phyloP scores from a whole-genome alignment of 1,284 basidiomycete genomes.

The Golubevia pallescens region DNA sequence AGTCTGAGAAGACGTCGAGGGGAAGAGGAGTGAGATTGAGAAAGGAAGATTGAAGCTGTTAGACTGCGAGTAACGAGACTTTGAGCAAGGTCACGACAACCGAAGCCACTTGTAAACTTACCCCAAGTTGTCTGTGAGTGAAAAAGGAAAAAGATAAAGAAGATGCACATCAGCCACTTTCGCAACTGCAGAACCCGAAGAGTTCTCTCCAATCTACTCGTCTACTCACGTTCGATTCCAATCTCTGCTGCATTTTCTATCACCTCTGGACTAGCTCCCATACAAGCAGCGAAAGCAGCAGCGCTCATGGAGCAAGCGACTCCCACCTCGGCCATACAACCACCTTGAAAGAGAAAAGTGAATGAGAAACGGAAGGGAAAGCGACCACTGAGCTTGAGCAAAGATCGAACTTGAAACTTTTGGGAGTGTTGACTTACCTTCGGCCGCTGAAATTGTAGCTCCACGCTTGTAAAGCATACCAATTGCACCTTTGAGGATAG shows the following conservation, averaged over 20 bases:
- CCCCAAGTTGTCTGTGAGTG: neutral
- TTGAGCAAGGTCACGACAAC: no score
- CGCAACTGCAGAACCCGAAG: neutral
- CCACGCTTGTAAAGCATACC: slow-evolving; percentile 62
- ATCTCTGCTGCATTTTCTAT: slow-evolving; percentile 58
- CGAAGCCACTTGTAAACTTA: no score
- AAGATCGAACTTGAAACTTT: neutral
- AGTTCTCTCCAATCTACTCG: neutral
- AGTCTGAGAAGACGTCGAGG: neutral
- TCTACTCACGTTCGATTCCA: slow-evolving; percentile 40
- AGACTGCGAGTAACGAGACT: no score
- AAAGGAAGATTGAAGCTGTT: neutral
- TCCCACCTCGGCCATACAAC: slow-evolving; percentile 59
- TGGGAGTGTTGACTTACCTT: slow-evolving; percentile 11
- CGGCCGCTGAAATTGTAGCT: slow-evolving; percentile 53
- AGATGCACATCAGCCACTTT: neutral
- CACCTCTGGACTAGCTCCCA: slow-evolving; percentile 46
- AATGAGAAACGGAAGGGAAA: neutral
- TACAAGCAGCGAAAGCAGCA: slow-evolving; percentile 51
- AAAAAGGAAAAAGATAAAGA: neutral
- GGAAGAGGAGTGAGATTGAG: neutral
- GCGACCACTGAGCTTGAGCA: neutral
- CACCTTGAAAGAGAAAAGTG: slow-evolving; percentile 16
- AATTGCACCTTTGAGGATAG: slow-evolving; percentile 36
- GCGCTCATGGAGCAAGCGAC: slow-evolving; percentile 58